Evolutionary conservation across 1,139 yeast species (phyloP), one percentile per base, ranked within the genome.

Genomic region (Arxiozyma telluris): DNA sequence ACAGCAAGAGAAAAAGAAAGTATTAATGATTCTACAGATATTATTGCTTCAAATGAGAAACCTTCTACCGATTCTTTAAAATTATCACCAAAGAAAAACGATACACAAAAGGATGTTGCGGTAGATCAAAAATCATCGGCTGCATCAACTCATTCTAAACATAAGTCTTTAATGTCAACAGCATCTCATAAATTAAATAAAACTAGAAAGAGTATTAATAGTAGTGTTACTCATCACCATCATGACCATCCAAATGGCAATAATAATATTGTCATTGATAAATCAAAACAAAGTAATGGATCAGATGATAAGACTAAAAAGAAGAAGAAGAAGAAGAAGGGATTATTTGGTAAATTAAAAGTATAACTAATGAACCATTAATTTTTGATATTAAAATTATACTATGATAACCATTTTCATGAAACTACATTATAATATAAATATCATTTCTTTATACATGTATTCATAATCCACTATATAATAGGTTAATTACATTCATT

Each of bases 271-370:
- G 18, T 2, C 7, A 9, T 41, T 41, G 22, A 41, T 21, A n/a
- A 17, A 18, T 41, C 7, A 15, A 41, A 41, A 18, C 43, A 18
- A 18, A 41, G 11, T 41, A 18, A 41, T 34, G 30, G 11, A n/a
- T 21, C 41, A 9, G 38, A 39, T 15, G 25, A 25, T 18, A 25
- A 34, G 34, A 45, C 17, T 6, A 45, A 39, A 38, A 50, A 52
- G 50, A 45, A 52, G 50, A 45, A 52, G 47, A 49, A 52, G 41
- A 52, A 52, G 50, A 48, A 46, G 47, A 48, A 46, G 11, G 47
- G 52, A 15, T n/a, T 52, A n/a, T 34, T 52, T n/a, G 47, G 52
- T 25, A 52, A 52, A 44, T 27, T 52, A 34, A 52, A 52, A 47
- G 41, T 41, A 34, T 46, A 34, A 18, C 2, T 22, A 18, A n/a